Evolutionary conservation across 768 basidiomycete species (phyloP).

Genomic region (Kondoa subrosea): DNA sequence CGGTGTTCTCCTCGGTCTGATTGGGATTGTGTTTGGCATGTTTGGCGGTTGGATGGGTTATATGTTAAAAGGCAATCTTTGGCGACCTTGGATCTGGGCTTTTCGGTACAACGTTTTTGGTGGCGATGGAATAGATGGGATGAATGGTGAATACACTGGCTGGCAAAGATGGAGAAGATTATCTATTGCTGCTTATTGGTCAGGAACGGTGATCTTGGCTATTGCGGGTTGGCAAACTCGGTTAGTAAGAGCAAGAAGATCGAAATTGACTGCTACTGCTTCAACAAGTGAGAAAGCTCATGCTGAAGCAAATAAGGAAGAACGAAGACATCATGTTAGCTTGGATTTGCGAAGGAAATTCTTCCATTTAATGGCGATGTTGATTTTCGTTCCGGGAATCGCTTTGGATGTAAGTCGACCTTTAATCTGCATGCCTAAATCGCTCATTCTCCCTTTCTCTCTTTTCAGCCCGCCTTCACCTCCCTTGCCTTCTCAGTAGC

Average conservation of each 20-base stretch:
- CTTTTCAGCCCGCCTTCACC: constrained; percentile 72
- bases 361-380: constrained; percentile 86
- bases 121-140: constrained; percentile 20
- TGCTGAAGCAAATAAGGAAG: constrained; percentile 18
- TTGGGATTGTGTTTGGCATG: constrained; percentile 59
- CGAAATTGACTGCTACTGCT: constrained; percentile 18
- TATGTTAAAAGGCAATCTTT: constrained; percentile 46
- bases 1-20: constrained; percentile 61
- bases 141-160: constrained; percentile 10
- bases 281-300: constrained; percentile 7
- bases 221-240: constrained; percentile 92
- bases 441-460: constrained; percentile 4
- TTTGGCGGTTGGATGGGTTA: constrained; percentile 87
- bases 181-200: constrained; percentile 72
- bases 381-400: constrained; percentile 92
- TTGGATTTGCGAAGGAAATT: constrained; percentile 88
- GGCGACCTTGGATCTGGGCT: constrained; percentile 27
- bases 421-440: constrained; percentile 7
- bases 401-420: constrained; percentile 60
- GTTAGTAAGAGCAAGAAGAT: constrained; percentile 53
- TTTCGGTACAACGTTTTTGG: constrained; percentile 19
- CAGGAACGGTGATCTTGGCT: constrained; percentile 54
- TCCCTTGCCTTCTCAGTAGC: constrained; percentile 88
- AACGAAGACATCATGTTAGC: constrained; percentile 57
- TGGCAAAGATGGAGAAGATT: constrained; percentile 55